These are phyloP conservation scores for Gardenia jasminoides DNA, from an alignment of 257 asterid genomes.

Conservation along the genomic window DNA sequence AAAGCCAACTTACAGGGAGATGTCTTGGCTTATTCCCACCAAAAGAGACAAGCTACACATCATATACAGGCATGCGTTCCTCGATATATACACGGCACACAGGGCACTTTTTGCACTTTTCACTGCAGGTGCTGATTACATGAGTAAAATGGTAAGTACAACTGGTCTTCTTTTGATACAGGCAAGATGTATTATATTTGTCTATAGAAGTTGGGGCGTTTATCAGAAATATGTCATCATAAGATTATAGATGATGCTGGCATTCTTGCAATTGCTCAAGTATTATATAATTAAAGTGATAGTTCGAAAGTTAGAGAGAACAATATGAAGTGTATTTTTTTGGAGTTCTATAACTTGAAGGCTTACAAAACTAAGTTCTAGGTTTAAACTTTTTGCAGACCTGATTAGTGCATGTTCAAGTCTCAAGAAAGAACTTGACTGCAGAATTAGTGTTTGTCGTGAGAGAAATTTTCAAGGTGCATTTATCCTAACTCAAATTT, in stretches of 20 bases:
- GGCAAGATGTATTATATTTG: neutral
- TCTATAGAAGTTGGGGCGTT: neutral
- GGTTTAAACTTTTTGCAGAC: neutral
- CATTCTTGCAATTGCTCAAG: neutral
- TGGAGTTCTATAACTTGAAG: neutral
- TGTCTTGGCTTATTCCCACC: constrained; percentile 4
- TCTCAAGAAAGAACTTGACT: neutral
- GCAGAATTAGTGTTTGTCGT: neutral
- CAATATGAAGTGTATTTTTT: neutral
- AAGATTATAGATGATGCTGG: neutral
- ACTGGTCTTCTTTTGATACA: no score
- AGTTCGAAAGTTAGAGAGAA: neutral
- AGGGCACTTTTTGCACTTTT: constrained; percentile 93
- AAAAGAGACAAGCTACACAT: constrained; percentile 39
- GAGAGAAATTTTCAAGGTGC: neutral
- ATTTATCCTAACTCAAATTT: neutral
- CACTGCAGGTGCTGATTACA: constrained; percentile 62
- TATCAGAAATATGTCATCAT: neutral
- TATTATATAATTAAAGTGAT: neutral
- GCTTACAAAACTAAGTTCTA: neutral
- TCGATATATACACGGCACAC: constrained; percentile 78
- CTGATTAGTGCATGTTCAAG: neutral
- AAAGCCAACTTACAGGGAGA: neutral
- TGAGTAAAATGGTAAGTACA: neutral
- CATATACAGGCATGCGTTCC: constrained; percentile 68